phyloP scores from a whole-genome alignment of 495 filamentous ascomycete species.

The Aspergillus asperescens region DNA sequence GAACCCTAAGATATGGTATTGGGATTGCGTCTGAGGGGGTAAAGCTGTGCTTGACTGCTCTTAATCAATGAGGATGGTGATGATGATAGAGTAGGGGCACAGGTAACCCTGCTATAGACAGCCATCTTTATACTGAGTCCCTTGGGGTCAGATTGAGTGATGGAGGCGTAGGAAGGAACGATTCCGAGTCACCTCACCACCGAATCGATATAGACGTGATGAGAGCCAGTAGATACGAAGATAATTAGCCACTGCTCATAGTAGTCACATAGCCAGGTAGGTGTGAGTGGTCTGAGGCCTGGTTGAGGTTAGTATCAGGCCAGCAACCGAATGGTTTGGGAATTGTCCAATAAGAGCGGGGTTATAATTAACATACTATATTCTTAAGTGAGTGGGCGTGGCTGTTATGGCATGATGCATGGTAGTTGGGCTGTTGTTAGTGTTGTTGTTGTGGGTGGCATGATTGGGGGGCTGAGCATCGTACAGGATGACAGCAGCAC shows the following conservation, averaged over 20 bases:
- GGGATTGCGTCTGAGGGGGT: not conserved
- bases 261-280: not conserved
- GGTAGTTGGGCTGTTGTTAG: not conserved
- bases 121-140: not conserved
- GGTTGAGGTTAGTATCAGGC: not conserved
- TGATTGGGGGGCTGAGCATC: not conserved
- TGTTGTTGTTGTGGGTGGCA: constrained; percentile 2
- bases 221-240: no score
- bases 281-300: not conserved
- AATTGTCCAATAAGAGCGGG: not conserved
- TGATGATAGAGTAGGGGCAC: not conserved
- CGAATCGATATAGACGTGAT: not conserved
- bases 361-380: not conserved
- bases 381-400: not conserved
- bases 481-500: not conserved
- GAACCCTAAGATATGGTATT: not conserved
- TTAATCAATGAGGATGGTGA: not conserved
- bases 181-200: constrained; percentile 8
- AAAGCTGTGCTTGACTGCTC: not conserved
- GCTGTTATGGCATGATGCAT: not conserved
- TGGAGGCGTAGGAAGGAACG: not conserved
- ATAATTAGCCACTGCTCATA: no score
- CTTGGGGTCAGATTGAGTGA: no score
- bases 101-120: not conserved
- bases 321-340: not conserved